These are phyloP conservation scores for Trichoderma virens DNA, from an alignment of 495 filamentous ascomycete species.

Conservation along the genomic window DNA sequence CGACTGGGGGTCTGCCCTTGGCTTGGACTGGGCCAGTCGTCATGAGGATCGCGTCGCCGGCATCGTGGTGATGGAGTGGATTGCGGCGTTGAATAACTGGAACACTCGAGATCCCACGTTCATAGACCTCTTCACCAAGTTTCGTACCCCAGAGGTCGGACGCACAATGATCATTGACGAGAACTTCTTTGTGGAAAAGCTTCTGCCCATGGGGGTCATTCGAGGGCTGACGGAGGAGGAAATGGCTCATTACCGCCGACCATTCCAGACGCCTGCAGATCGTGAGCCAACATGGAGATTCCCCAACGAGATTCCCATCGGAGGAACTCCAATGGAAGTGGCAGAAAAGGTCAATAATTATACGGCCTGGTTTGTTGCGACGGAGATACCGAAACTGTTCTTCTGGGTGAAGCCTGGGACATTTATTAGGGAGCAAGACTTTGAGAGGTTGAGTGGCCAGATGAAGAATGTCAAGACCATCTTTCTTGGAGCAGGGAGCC, in stretches of 20 bases:
- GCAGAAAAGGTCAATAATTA: background rate
- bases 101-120: background rate
- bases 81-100: background rate
- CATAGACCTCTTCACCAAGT: background rate
- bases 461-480: slow-evolving; percentile 3
- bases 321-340: background rate
- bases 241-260: background rate
- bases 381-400: background rate
- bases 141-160: background rate
- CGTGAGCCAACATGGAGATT: slow-evolving; percentile 1
- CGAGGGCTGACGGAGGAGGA: background rate
- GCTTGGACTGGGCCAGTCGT: background rate
- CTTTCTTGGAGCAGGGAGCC: background rate
- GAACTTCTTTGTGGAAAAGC: background rate
- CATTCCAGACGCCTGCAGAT: background rate
- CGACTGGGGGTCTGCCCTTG: background rate
- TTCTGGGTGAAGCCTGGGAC: background rate
- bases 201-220: background rate
- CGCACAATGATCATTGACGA: background rate
- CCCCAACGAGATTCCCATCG: background rate
- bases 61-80: background rate
- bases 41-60: background rate
- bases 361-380: background rate
- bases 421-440: background rate
- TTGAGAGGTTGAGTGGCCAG: background rate